Percentiles rank a stretch among this genome's conserved stretches.
These are phyloP conservation scores for Lasiodiplodia sp. DNA, from an alignment of 2,329 filamentous ascomycete genomes.

Conservation along the genomic window DNA sequence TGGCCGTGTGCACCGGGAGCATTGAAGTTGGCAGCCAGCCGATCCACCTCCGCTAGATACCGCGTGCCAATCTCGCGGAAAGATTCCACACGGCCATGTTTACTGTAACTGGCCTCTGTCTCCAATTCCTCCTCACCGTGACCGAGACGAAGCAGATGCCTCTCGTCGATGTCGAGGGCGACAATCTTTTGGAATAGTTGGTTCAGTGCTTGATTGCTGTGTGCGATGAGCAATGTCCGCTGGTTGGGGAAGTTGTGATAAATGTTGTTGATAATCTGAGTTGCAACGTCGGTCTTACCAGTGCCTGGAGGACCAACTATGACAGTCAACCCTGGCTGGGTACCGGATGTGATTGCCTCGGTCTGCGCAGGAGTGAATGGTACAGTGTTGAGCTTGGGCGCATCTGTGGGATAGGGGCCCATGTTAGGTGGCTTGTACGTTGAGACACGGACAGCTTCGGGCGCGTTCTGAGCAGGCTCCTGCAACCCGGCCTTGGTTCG, in stretches of 20 bases:
- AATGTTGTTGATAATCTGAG: conserved; percentile 98
- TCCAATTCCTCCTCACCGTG: conserved; percentile 95
- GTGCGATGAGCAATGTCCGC: conserved; percentile 88
- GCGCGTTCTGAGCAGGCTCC: conserved; percentile 60
- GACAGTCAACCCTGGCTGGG: conserved; percentile 90
- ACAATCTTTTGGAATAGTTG: conserved; percentile 98
- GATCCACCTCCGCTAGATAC: conserved; percentile 83
- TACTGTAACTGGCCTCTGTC: conserved; percentile 87
- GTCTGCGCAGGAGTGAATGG: conserved; percentile 92
- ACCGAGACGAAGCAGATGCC: conserved; percentile 88
- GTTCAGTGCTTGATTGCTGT: conserved; percentile 97
- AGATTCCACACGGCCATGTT: conserved; percentile 91
- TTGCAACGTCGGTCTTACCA: conserved; percentile 98
- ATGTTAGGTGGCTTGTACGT: conserved; percentile 90
- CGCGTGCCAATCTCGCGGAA: conserved; percentile 86
- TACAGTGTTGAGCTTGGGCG: conserved; percentile 79
- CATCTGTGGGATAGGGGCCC: conserved; percentile 87
- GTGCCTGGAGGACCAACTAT: conserved; percentile 96
- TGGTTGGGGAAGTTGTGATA: conserved; percentile 97
- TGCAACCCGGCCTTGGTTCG: conserved; percentile 46
- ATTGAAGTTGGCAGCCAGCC: conserved; percentile 81
- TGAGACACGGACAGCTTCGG: conserved; percentile 78
- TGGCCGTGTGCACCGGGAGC: conserved; percentile 94
- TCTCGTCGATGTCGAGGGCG: conserved; percentile 93
- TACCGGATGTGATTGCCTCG: conserved; percentile 91